Evolutionary conservation across 2,329 filamentous ascomycete species (phyloP).

Genomic region (Nothophaeocryptopus gaeumannii): DNA sequence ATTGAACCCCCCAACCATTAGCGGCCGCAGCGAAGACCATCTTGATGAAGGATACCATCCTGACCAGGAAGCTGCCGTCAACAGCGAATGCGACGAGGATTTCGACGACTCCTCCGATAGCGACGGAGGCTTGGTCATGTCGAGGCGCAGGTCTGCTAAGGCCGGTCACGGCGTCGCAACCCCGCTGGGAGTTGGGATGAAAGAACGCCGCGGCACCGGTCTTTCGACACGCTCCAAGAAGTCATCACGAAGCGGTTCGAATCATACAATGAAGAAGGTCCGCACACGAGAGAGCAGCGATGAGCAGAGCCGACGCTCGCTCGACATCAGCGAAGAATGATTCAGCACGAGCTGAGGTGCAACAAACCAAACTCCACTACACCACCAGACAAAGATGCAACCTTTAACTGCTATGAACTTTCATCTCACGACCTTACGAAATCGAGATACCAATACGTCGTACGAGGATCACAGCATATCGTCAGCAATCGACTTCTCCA

Average conservation of each 20-base stretch:
- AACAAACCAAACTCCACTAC: neutral
- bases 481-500: neutral
- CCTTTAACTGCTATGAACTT: constrained; percentile 7
- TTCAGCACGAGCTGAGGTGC: neutral
- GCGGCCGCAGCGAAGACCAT: constrained; percentile 20
- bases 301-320: constrained; percentile 18
- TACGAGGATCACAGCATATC: constrained; percentile 5
- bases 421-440: constrained; percentile 14
- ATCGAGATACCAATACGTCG: constrained; percentile 6
- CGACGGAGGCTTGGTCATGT: constrained; percentile 41
- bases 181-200: constrained; percentile 8
- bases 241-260: constrained; percentile 48
- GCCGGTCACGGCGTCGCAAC: constrained; percentile 9
- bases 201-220: constrained; percentile 32
- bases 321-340: constrained; percentile 27
- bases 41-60: constrained; percentile 33
- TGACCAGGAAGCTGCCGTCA: constrained; percentile 36
- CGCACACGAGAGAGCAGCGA: constrained; percentile 32
- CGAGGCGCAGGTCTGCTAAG: constrained; percentile 30
- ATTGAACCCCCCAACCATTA: constrained; percentile 30
- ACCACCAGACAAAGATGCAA: neutral
- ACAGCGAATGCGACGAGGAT: constrained; percentile 41
- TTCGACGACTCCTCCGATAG: constrained; percentile 40
- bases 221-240: constrained; percentile 36
- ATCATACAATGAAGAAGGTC: constrained; percentile 51